phyloP scores from a whole-genome alignment of 1,284 basidiomycete species.

The Meira miltonrushii region DNA sequence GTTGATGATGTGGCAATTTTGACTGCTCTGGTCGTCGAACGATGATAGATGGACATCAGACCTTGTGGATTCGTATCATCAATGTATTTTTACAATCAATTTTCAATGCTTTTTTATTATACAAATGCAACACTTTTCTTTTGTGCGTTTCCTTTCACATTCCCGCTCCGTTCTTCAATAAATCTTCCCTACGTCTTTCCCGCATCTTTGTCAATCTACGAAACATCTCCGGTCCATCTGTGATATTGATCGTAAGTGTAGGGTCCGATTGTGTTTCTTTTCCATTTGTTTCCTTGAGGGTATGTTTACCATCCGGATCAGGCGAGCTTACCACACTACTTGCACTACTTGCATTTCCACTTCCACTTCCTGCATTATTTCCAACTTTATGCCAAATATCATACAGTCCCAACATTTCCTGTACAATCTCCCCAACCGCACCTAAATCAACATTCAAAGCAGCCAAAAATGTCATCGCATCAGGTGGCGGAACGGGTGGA shows the following conservation, averaged over 20 bases:
- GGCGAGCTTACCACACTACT: neutral
- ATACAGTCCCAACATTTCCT: conserved; percentile 85
- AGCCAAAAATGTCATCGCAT: conserved; percentile 74
- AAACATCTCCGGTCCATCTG: conserved; percentile 15
- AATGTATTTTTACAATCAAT: too few species aligned
- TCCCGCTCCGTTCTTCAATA: conserved; percentile 1
- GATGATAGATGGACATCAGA: neutral
- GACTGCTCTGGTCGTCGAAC: conserved; percentile 56
- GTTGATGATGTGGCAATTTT: conserved; percentile 58
- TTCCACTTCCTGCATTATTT: conserved; percentile 12
- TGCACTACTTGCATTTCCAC: neutral
- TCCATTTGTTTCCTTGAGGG: neutral
- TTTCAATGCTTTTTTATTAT: too few species aligned
- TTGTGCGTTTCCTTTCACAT: neutral
- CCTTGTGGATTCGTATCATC: too few species aligned
- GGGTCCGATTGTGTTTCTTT: neutral
- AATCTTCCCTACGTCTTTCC: conserved; percentile 5
- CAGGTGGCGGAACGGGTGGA: conserved; percentile 44
- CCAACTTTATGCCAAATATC: conserved; percentile 66
- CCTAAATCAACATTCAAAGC: conserved; percentile 77
- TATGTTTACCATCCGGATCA: neutral
- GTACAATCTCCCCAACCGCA: conserved; percentile 75
- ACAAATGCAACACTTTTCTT: too few species aligned
- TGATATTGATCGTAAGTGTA: neutral
- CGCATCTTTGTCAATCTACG: conserved; percentile 26